Conservation (phyloP, 148 eudicot species). For the Tetragonia tetragonoides region DNA sequence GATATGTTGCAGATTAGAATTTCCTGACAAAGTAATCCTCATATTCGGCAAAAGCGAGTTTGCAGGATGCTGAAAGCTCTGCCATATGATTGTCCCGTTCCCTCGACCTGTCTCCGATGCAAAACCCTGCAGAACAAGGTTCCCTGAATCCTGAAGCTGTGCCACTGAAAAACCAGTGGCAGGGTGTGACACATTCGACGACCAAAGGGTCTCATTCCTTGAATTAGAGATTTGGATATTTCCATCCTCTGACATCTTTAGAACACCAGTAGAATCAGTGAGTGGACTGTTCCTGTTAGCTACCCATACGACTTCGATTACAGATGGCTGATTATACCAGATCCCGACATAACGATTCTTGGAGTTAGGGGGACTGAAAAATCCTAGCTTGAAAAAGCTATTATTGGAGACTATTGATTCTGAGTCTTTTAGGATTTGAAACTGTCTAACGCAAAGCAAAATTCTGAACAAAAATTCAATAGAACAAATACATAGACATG, state of each 20-base stretch:
- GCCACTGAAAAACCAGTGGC: slow-evolving; percentile 25
- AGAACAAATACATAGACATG: background rate
- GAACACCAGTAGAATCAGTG: slow-evolving; percentile 14
- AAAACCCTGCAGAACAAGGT: slow-evolving; percentile 35
- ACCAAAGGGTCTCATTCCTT: slow-evolving; percentile 44
- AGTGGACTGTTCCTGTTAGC: slow-evolving; percentile 35
- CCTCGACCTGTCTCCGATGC: background rate
- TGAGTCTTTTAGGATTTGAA: slow-evolving; percentile 22
- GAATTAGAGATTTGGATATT: slow-evolving; percentile 30
- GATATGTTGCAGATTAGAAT: slow-evolving; percentile 10
- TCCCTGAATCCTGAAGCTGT: slow-evolving; percentile 49
- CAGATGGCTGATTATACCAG: slow-evolving; percentile 31
- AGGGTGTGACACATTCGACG: slow-evolving; percentile 28
- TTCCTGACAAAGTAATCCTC: slow-evolving; percentile 11
- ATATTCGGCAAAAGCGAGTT: slow-evolving; percentile 43
- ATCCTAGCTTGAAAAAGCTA: slow-evolving; percentile 28
- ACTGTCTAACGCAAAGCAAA: slow-evolving; percentile 17
- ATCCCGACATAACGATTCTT: slow-evolving; percentile 30
- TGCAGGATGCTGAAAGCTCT: slow-evolving; percentile 66
- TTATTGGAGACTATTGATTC: slow-evolving; percentile 28
- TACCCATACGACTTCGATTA: slow-evolving; percentile 29
- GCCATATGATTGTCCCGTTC: slow-evolving; percentile 44
- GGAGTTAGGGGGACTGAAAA: slow-evolving; percentile 30
- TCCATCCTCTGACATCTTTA: slow-evolving; percentile 23
- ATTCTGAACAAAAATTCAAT: slow-evolving; percentile 1